Percentiles rank a stretch among this genome's conserved stretches.
These are phyloP conservation scores for sorghum (Sorghum bicolor) DNA, from an alignment of 176 grass and related monocot species.

Conservation along the genomic window Sorghum_bicolor_NCBIv3 NC_012875.2:57472501-57473000, in stretches of 20 bases:
- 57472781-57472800: slow-evolving; percentile 97
- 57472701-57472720: slow-evolving; percentile 90
- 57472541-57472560: slow-evolving; percentile 91
- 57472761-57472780: slow-evolving; percentile 77
- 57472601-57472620: slow-evolving; percentile 57
- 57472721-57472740: slow-evolving; percentile 92
- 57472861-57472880: slow-evolving; percentile 97
- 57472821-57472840: slow-evolving; percentile 98
- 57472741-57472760: slow-evolving; percentile 84
- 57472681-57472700: slow-evolving; percentile 94
- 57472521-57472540: slow-evolving; percentile 91
- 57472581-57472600: slow-evolving; percentile 96
- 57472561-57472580: slow-evolving; percentile 91
- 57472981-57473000: slow-evolving; percentile 99
- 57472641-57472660: slow-evolving; percentile 97
- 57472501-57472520: slow-evolving; percentile 93
- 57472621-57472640: slow-evolving; percentile 98
- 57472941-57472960: slow-evolving; percentile 99
- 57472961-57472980: slow-evolving; percentile 94
- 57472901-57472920: slow-evolving; percentile 97
- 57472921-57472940: slow-evolving; percentile 89
- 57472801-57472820: slow-evolving; percentile 99
- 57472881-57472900: slow-evolving; percentile 99
- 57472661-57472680: slow-evolving; percentile 95
- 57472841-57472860: slow-evolving; percentile 92